These are phyloP conservation scores for Pharus latifolius DNA, from an alignment of 176 grass and related monocot species.

Conservation along the genomic window DNA sequence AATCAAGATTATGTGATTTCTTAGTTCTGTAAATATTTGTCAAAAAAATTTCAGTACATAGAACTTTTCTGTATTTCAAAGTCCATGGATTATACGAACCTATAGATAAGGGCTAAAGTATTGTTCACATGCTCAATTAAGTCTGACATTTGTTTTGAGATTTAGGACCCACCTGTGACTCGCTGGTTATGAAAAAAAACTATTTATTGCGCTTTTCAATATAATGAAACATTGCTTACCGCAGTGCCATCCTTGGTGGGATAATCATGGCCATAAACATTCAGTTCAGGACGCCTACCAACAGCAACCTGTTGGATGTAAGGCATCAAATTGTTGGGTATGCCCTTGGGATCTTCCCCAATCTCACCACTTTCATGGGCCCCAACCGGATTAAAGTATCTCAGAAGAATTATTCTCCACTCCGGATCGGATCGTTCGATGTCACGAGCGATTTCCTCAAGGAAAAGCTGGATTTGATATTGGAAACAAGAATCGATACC, in stretches of 20 bases:
- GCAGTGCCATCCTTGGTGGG: constrained; percentile 75
- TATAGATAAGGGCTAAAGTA: too few relatives aligned
- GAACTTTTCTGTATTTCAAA: too few relatives aligned
- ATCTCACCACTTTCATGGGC: constrained; percentile 77
- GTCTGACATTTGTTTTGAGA: too few relatives aligned
- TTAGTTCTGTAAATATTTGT: too few relatives aligned
- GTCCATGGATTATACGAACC: too few relatives aligned
- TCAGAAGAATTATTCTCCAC: constrained; percentile 60
- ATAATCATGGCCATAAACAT: constrained; percentile 88
- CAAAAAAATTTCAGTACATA: too few relatives aligned
- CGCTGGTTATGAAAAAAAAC: too few relatives aligned
- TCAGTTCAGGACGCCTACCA: constrained; percentile 56
- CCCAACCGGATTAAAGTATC: constrained; percentile 96
- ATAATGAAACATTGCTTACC: too few relatives aligned
- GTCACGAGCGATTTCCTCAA: constrained; percentile 82
- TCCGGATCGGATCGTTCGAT: constrained; percentile 54
- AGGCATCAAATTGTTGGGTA: constrained; percentile 93
- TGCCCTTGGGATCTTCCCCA: constrained; percentile 81
- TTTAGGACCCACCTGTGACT: too few relatives aligned
- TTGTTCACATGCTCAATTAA: too few relatives aligned
- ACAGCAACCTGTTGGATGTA: constrained; percentile 92
- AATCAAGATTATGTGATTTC: too few relatives aligned
- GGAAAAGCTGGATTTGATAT: constrained; percentile 37
- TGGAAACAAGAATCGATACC: neutral
- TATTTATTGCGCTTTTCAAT: too few relatives aligned